These are phyloP conservation scores for Cnidoscolus chayamansa DNA, from an alignment of 441 rosid species.

Conservation along the genomic window DNA sequence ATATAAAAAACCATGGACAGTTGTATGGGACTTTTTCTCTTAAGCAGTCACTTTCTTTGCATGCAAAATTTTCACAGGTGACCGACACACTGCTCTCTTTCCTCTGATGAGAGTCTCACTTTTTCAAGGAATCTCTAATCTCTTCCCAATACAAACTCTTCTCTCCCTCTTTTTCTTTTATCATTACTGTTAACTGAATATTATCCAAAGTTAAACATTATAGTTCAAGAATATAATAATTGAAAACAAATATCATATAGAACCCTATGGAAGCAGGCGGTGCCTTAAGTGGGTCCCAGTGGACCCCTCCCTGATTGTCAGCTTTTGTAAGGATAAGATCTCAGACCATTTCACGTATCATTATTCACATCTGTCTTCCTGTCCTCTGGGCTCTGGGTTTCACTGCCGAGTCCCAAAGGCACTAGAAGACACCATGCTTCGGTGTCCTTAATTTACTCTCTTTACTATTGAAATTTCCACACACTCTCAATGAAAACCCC, in stretches of 20 bases:
- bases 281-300: constrained; percentile 35
- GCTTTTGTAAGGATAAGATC: constrained; percentile 35
- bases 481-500: constrained; percentile 22
- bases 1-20: too few relatives aligned
- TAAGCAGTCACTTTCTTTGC: constrained; percentile 26
- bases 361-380: background rate
- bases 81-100: constrained; percentile 11
- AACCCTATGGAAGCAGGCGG: constrained; percentile 16
- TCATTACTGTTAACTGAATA: background rate
- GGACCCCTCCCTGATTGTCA: constrained; percentile 34
- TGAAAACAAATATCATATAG: constrained; percentile 18
- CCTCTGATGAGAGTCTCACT: constrained; percentile 8
- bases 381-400: background rate
- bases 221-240: background rate
- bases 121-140: constrained; percentile 13
- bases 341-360: background rate
- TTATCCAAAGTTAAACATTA: constrained; percentile 15
- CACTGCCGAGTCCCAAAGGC: constrained; percentile 13
- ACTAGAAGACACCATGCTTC: constrained; percentile 28
- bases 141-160: background rate
- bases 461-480: constrained; percentile 19
- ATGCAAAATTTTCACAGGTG: constrained; percentile 37
- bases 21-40: background rate
- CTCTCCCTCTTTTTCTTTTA: background rate
- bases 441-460: background rate